Evolutionary conservation across 148 eudicot species (phyloP), one percentile per base, ranked within the genome.

Genomic region (Chenopodium berlandieri): DNA sequence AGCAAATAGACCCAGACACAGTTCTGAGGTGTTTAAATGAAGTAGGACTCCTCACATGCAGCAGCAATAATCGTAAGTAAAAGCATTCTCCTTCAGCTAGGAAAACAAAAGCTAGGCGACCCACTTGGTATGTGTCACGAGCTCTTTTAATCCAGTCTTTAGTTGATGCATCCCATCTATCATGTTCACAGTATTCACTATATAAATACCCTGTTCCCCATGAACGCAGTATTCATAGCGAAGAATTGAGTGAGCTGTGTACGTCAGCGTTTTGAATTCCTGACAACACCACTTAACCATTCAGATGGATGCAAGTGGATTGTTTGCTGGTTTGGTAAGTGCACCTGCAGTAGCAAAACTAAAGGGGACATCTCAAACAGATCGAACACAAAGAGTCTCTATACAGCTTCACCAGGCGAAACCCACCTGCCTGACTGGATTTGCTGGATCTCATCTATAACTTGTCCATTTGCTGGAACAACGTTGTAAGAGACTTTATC

Each of bases 361-460:
- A 30, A 11, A 0, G 65, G 78, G 11, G 52, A 25, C 25, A 77
- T 81, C 4, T 81, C 84, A 34, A 5, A 52, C 0, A 85, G 25
- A 23, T 23, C 25, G 25, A 23, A 23, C 25, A 23, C 25, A 23
- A 23, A 23, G 25, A 23, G 25, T 23, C 25, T 23, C 25, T 0
- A 23, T 23, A 0, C 25, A 23, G 25, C 25, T 23, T 23, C 25
- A 23, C 25, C 25, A 23, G 17, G 7, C 5, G 2, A 34, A 80
- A 80, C 63, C 83, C 86, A 76, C 4, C 81, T 23, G 7, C 75
- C 83, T 14, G 50, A 44, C 69, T 79, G 86, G 20, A 12, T 80
- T 6, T 47, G 0, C 5, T 40, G 7, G 9, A 84, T 84, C 65
- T 84, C 83, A 46, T 84, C 73, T 0, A 56, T 32, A 52, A 0